Evolutionary conservation across 2,329 filamentous ascomycete species (phyloP).

Genomic region (Pseudogymnoascus sp.): DNA sequence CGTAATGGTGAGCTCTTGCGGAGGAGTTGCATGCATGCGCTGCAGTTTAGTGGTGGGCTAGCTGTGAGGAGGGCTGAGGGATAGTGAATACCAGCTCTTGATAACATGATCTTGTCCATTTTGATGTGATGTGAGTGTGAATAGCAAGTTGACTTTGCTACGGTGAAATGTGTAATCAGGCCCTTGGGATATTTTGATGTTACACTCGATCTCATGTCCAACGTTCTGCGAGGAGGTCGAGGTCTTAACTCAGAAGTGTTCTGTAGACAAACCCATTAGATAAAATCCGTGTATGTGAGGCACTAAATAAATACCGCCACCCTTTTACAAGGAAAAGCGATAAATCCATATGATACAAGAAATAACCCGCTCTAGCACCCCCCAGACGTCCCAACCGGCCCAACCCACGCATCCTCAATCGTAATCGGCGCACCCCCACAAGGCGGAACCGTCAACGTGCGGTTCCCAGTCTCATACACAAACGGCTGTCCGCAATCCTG

Average conservation of each 20-base stretch:
- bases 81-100: conserved; percentile 7
- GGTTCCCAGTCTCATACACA: conserved; percentile 39
- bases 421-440: conserved; percentile 28
- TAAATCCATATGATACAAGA: neutral
- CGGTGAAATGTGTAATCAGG: neutral
- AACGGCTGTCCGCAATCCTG: conserved; percentile 37
- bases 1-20: neutral
- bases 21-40: neutral
- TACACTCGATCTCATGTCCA: neutral
- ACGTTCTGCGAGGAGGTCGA: neutral
- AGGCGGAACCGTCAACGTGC: conserved; percentile 34
- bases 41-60: neutral
- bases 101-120: neutral
- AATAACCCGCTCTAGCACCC: neutral
- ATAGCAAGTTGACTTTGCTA: neutral
- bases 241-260: neutral
- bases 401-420: conserved; percentile 35
- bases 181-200: neutral
- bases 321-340: neutral
- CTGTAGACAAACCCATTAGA: neutral
- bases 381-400: conserved; percentile 20
- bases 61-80: neutral
- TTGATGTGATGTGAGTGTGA: neutral
- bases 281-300: neutral
- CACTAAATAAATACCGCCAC: neutral